A percentile compares a stretch with the other conserved stretches of the same genome.
phyloP scores from a whole-genome alignment of 805 yeast genomes.

The Kurtzmaniella fragi region DNA sequence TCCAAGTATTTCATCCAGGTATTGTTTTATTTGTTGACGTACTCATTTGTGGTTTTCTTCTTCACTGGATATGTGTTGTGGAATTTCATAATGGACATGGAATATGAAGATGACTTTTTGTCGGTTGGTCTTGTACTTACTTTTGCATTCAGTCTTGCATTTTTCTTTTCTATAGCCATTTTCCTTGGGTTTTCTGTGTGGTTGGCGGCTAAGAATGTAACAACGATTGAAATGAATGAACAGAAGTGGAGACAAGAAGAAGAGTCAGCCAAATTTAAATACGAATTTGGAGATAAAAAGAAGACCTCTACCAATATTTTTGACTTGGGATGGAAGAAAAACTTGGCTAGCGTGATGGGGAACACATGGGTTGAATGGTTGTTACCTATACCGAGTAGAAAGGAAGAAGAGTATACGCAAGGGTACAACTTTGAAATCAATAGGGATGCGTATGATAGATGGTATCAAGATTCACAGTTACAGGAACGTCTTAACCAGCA shows the following conservation, averaged over 20 bases:
- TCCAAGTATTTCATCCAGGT: constrained; percentile 79
- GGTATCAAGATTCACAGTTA: constrained; percentile 36
- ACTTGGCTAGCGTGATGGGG: constrained; percentile 79
- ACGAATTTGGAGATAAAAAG: constrained; percentile 36
- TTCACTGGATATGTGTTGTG: constrained; percentile 41
- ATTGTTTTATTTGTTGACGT: constrained; percentile 48
- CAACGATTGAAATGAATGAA: constrained; percentile 79
- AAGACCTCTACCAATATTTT: constrained; percentile 59
- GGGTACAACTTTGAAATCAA: constrained; percentile 53
- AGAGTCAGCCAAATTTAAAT: constrained; percentile 13
- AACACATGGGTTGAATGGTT: constrained; percentile 59
- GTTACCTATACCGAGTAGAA: constrained; percentile 44
- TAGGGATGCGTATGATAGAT: constrained; percentile 34
- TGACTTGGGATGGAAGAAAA: constrained; percentile 60
- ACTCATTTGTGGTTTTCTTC: constrained; percentile 37
- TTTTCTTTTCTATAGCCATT: constrained; percentile 34
- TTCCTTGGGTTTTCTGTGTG: constrained; percentile 58
- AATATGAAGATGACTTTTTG: constrained; percentile 37
- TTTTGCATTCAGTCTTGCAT: constrained; percentile 54
- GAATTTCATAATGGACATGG: constrained; percentile 40
- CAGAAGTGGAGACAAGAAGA: constrained; percentile 34
- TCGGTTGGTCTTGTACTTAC: constrained; percentile 59
- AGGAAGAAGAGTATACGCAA: constrained; percentile 17
- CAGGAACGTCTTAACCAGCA: constrained; percentile 44
- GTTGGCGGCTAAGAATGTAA: constrained; percentile 57